phyloP scores from a whole-genome alignment of 768 basidiomycete genomes.

The Psilocybe subaeruginosa region DNA sequence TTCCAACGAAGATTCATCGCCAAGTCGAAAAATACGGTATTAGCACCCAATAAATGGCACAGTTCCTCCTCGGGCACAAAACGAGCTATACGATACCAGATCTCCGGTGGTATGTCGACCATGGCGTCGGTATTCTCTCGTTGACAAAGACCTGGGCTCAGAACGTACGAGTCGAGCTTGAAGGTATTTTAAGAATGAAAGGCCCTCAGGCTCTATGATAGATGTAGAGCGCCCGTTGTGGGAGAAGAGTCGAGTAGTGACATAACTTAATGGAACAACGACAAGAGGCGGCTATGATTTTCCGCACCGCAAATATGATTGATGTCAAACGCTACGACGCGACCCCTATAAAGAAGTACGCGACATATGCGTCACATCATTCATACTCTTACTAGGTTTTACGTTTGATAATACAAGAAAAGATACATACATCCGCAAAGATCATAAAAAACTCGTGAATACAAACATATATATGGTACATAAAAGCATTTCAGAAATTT shows the following conservation, averaged over 20 bases:
- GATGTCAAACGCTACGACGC: not conserved
- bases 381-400: not conserved
- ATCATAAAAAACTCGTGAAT: not conserved
- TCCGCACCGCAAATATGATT: not conserved
- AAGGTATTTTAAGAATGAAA: not conserved
- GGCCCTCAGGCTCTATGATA: not conserved
- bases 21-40: slow-evolving; percentile 6
- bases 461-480: not conserved
- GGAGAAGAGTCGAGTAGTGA: not conserved
- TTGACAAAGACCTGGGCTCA: too few species aligned
- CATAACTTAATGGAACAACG: not conserved
- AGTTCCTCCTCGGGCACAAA: slow-evolving; percentile 6
- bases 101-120: slow-evolving; percentile 6
- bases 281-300: not conserved
- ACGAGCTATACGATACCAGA: not conserved
- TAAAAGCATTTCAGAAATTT: not conserved
- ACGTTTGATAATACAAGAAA: not conserved
- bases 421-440: not conserved
- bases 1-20: slow-evolving; percentile 4
- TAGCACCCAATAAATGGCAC: slow-evolving; percentile 2
- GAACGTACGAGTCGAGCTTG: too few species aligned
- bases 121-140: not conserved
- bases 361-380: not conserved
- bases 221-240: not conserved
- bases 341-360: not conserved